These are phyloP conservation scores for Penicillium lagena DNA, from an alignment of 495 filamentous ascomycete genomes.

Conservation along the genomic window DNA sequence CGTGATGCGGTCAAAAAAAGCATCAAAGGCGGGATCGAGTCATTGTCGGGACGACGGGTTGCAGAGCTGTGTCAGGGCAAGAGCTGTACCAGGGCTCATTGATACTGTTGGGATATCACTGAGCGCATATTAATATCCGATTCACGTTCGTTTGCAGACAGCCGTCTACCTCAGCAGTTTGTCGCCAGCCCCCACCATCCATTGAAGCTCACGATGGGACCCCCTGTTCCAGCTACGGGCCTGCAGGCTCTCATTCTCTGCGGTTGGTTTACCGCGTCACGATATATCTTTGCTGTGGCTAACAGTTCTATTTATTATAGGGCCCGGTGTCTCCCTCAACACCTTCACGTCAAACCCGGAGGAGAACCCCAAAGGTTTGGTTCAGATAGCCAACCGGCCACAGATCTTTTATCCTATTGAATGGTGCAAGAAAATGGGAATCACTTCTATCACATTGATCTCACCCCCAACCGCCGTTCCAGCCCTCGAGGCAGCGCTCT, in stretches of 20 bases:
- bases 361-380: constrained; percentile 82
- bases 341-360: constrained; percentile 89
- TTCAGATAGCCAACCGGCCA: constrained; percentile 89
- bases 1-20: neutral
- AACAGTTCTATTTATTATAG: too few species aligned
- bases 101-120: too few species aligned
- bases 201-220: constrained; percentile 25
- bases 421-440: constrained; percentile 80
- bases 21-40: too few species aligned
- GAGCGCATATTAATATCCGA: too few species aligned
- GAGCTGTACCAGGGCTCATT: too few species aligned
- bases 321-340: constrained; percentile 81
- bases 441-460: constrained; percentile 81
- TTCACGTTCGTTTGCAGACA: too few species aligned
- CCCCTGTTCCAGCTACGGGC: constrained; percentile 62
- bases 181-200: too few species aligned
- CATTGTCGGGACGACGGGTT: too few species aligned
- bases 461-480: constrained; percentile 68
- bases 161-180: too few species aligned
- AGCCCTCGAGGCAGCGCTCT: constrained; percentile 70
- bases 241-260: constrained; percentile 93
- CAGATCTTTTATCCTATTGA: constrained; percentile 96
- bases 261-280: constrained; percentile 15
- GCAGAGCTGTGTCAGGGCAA: too few species aligned
- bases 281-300: too few species aligned